phyloP scores from a whole-genome alignment of 306 rosid species.

The Vigna angularis region DNA sequence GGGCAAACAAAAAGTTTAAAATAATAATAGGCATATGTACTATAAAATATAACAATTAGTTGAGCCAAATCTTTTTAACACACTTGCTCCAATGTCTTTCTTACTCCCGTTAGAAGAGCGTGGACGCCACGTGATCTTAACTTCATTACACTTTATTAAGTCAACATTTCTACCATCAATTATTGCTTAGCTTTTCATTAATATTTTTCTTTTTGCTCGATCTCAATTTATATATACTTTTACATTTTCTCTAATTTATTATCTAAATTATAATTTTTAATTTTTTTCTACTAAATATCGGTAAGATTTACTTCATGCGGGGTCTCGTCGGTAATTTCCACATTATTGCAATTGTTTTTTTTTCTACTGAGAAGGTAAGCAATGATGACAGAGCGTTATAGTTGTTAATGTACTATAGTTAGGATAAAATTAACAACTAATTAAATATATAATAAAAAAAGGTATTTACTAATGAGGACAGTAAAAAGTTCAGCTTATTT shows the following conservation, averaged over 20 bases:
- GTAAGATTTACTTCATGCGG: neutral
- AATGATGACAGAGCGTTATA: neutral
- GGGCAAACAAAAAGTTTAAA: slow-evolving; percentile 58
- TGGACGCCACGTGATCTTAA: slow-evolving; percentile 49
- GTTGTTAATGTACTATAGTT: neutral
- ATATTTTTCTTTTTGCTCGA: neutral
- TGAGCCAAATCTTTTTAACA: slow-evolving; percentile 47
- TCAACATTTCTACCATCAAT: neutral
- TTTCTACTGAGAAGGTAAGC: neutral
- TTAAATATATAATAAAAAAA: neutral
- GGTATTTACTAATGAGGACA: neutral
- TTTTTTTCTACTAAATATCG: neutral
- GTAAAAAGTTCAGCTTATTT: slow-evolving; percentile 4
- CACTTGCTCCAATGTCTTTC: slow-evolving; percentile 37
- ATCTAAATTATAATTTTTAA: neutral
- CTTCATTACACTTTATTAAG: neutral
- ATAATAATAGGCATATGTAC: slow-evolving; percentile 37
- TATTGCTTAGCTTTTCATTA: neutral
- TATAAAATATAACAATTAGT: slow-evolving; percentile 50
- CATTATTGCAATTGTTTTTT: neutral
- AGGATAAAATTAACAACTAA: neutral
- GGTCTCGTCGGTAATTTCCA: neutral
- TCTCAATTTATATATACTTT: neutral
- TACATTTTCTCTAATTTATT: neutral
- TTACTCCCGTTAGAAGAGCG: slow-evolving; percentile 51